A percentile compares a stretch with the other conserved stretches of the same genome.
phyloP scores from a whole-genome alignment of 495 filamentous ascomycete species.

The Aspergillus asperescens region DNA sequence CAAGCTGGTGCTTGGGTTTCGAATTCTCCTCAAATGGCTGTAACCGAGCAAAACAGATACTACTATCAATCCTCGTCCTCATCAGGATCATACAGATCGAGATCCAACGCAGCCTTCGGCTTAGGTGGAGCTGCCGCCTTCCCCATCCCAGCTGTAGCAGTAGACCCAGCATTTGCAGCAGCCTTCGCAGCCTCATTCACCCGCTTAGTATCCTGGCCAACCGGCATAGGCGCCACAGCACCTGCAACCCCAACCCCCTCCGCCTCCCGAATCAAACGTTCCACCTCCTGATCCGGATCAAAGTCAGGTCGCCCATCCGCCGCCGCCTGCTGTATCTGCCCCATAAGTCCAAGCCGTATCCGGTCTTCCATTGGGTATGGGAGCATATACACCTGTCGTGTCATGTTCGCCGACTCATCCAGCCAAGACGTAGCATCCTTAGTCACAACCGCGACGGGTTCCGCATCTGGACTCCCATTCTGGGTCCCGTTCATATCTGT shows the following conservation, averaged over 20 bases:
- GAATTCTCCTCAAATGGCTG: too few relatives aligned
- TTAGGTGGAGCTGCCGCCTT: constrained; percentile 26
- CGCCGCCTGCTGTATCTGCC: constrained; percentile 38
- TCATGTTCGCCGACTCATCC: constrained; percentile 40
- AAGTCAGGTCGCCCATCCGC: constrained; percentile 25
- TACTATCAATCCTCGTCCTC: constrained; percentile 40
- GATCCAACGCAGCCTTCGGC: constrained; percentile 37
- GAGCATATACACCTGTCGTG: constrained; percentile 42
- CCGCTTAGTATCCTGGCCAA: constrained; percentile 21
- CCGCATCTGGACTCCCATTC: constrained; percentile 19
- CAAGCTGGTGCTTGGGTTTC: too few relatives aligned
- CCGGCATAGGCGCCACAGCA: constrained; percentile 18
- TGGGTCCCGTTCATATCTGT: constrained; percentile 15
- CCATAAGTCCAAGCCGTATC: constrained; percentile 46
- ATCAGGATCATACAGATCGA: constrained; percentile 45
- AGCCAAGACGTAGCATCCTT: constrained; percentile 44
- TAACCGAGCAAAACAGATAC: too few relatives aligned
- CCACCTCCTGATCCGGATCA: constrained; percentile 39
- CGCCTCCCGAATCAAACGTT: constrained; percentile 39
- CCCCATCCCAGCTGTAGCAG: constrained; percentile 15
- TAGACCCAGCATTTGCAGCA: constrained; percentile 32
- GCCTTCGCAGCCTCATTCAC: constrained; percentile 36
- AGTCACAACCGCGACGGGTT: constrained; percentile 39
- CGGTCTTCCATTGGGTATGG: constrained; percentile 46
- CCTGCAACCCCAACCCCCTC: constrained; percentile 35